Evolutionary conservation across 495 filamentous ascomycete species (phyloP).

Genomic region (Ramalina peruviana): DNA sequence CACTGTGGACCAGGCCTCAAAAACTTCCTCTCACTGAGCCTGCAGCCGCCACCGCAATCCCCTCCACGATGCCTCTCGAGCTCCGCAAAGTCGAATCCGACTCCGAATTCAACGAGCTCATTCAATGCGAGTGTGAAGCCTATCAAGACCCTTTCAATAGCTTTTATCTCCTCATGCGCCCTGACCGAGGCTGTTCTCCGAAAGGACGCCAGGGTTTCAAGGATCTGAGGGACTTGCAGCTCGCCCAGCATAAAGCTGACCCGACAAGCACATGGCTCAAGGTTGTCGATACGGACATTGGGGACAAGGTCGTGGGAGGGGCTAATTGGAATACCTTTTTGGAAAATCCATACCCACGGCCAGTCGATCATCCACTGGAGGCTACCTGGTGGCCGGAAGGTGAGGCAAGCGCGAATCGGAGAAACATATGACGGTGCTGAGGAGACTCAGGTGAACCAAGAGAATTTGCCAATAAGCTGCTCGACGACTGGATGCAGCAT

Average conservation of each 20-base stretch:
- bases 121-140: conserved; percentile 11
- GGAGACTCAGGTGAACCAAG: conserved; percentile 9
- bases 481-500: conserved; percentile 14
- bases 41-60: too few species aligned
- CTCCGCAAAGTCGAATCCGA: conserved; percentile 7
- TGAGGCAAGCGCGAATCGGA: background rate
- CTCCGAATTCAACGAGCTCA: conserved; percentile 9
- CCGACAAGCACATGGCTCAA: conserved; percentile 18
- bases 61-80: conserved; percentile 13
- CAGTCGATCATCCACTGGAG: conserved; percentile 11
- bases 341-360: conserved; percentile 20
- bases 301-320: conserved; percentile 18
- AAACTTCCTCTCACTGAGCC: too few species aligned
- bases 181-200: background rate
- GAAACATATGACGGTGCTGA: background rate
- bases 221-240: conserved; percentile 17
- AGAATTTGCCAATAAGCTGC: conserved; percentile 15
- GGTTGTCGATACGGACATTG: conserved; percentile 21
- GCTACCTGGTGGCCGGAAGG: conserved; percentile 23
- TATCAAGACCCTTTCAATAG: conserved; percentile 9
- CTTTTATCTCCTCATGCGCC: conserved; percentile 9
- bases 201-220: conserved; percentile 4
- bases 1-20: too few species aligned
- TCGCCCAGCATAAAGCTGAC: conserved; percentile 17
- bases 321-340: conserved; percentile 22